Evolutionary conservation across 2,329 filamentous ascomycete species (phyloP).

Genomic region (Podosphaera aphanis): DNA sequence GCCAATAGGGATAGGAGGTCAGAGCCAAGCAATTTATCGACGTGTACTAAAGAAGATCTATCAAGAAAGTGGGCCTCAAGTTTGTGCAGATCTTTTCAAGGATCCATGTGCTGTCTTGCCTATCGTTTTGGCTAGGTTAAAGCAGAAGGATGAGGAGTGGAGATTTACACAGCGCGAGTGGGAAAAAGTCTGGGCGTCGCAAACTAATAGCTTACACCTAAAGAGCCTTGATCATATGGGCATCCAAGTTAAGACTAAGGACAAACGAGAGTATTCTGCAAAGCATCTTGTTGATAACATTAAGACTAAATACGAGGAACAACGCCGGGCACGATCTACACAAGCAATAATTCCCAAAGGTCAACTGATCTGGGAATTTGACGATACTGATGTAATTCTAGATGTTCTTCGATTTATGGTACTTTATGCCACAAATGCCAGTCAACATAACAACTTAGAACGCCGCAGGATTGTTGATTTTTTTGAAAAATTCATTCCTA

Average conservation of each 20-base stretch:
- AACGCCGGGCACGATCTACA: conserved; percentile 46
- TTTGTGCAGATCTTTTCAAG: conserved; percentile 68
- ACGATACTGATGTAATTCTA: conserved; percentile 43
- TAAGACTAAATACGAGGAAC: conserved; percentile 79
- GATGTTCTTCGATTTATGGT: conserved; percentile 39
- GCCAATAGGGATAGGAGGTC: conserved; percentile 63
- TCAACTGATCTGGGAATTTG: conserved; percentile 56
- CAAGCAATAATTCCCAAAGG: conserved; percentile 37
- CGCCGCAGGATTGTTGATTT: conserved; percentile 54
- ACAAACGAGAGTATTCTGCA: conserved; percentile 76
- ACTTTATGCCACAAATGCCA: conserved; percentile 41
- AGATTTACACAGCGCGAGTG: conserved; percentile 89
- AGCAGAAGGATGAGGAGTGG: conserved; percentile 95
- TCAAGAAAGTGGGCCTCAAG: conserved; percentile 62
- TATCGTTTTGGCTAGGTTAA: conserved; percentile 66
- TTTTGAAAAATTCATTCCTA: conserved; percentile 50
- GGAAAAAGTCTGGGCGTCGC: conserved; percentile 96
- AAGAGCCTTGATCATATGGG: conserved; percentile 95
- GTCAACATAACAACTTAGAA: conserved; percentile 46
- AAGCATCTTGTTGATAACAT: conserved; percentile 82
- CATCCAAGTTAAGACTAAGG: conserved; percentile 63
- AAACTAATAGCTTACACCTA: conserved; percentile 85
- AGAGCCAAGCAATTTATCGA: conserved; percentile 91
- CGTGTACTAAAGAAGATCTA: conserved; percentile 96
- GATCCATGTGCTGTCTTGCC: conserved; percentile 74